These are phyloP conservation scores for Vanrija sp. DNA, from an alignment of 1,284 basidiomycete species.

Conservation along the genomic window DNA sequence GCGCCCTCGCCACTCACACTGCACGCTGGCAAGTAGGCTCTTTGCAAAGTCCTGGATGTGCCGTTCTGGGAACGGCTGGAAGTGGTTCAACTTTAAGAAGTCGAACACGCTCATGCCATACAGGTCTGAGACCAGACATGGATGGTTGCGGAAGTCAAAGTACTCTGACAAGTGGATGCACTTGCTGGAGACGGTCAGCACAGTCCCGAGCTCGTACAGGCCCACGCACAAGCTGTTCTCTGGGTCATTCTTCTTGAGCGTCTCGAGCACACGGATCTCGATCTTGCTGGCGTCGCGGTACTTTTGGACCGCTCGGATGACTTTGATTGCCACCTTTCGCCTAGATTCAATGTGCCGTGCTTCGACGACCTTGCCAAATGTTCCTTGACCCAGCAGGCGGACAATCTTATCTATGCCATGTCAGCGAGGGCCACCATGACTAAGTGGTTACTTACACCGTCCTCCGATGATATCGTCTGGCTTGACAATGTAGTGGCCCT, in stretches of 20 bases:
- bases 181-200: slow-evolving; percentile 62
- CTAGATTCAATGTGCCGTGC: slow-evolving; percentile 73
- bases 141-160: slow-evolving; percentile 97
- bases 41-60: slow-evolving; percentile 96
- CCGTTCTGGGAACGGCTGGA: slow-evolving; percentile 88
- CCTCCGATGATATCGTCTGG: slow-evolving; percentile 78
- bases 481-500: slow-evolving; percentile 89
- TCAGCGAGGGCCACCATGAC: slow-evolving; percentile 9
- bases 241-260: slow-evolving; percentile 86
- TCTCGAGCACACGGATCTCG: slow-evolving; percentile 91
- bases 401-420: slow-evolving; percentile 72
- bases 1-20: slow-evolving; percentile 62
- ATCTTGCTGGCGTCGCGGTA: slow-evolving; percentile 99
- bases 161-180: slow-evolving; percentile 93
- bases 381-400: slow-evolving; percentile 89
- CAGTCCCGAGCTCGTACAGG: slow-evolving; percentile 6
- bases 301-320: slow-evolving; percentile 93
- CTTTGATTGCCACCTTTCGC: slow-evolving; percentile 91
- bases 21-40: slow-evolving; percentile 87
- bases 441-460: slow-evolving; percentile 60
- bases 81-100: slow-evolving; percentile 97
- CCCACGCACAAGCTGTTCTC: slow-evolving; percentile 74
- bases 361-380: slow-evolving; percentile 98
- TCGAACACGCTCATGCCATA: slow-evolving; percentile 98
- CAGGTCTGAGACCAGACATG: slow-evolving; percentile 94